These are phyloP conservation scores for Arthrobotrys pseudoclavata DNA, from an alignment of 2,329 filamentous ascomycete species.

Conservation along the genomic window DNA sequence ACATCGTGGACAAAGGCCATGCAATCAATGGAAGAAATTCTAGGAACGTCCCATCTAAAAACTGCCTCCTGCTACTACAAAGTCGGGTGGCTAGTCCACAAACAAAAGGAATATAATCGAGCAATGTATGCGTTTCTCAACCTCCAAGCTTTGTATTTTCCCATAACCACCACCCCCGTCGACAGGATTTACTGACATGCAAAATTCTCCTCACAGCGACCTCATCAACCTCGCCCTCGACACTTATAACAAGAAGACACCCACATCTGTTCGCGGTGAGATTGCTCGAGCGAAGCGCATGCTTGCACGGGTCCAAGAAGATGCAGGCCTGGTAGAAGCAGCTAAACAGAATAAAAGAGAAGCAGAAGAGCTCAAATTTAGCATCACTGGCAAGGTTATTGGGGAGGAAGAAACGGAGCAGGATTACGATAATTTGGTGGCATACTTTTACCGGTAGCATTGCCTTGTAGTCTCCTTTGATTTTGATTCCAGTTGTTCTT, in stretches of 20 bases:
- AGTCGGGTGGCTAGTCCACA: background rate
- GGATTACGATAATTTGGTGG: background rate
- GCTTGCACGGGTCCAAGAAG: background rate
- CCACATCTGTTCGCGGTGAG: background rate
- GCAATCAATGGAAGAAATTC: background rate
- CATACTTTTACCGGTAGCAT: too few relatives aligned
- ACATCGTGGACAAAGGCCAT: background rate
- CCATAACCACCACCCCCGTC: too few relatives aligned
- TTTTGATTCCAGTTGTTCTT: too few relatives aligned
- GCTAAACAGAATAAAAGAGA: background rate
- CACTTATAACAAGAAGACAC: background rate
- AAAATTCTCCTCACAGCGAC: background rate
- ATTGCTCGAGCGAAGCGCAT: background rate
- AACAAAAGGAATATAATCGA: background rate
- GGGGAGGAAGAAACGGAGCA: background rate
- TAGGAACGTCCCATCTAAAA: background rate
- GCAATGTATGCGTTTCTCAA: too few relatives aligned
- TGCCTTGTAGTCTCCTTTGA: too few relatives aligned
- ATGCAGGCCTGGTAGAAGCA: background rate
- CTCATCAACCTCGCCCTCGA: background rate
- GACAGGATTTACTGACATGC: background rate
- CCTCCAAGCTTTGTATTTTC: too few relatives aligned
- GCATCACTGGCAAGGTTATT: background rate
- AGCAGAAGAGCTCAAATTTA: background rate
- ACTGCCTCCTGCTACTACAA: background rate